Conservation (phyloP, 352 stramenopile genomes). For the Halophytophthora batemanensis region DNA sequence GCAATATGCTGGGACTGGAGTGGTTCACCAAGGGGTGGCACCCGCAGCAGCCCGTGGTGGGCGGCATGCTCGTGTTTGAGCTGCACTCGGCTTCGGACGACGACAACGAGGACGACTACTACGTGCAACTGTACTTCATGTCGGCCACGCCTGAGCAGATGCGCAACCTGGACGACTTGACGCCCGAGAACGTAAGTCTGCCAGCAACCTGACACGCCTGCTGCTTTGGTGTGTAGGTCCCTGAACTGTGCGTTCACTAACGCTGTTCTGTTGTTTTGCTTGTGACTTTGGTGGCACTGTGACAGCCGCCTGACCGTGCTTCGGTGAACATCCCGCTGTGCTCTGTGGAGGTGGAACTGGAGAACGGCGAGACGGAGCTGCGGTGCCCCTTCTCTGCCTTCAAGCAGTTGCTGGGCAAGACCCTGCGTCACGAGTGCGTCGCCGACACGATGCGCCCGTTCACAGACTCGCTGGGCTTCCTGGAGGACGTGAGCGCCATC, state of each 20-base stretch:
- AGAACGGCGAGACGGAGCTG: conserved; percentile 38
- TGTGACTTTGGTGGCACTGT: conserved; percentile 3
- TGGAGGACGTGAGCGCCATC: too few species aligned
- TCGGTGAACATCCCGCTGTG: conserved; percentile 67
- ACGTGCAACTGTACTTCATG: conserved; percentile 72
- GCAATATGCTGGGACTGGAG: conserved; percentile 64
- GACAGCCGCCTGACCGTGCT: conserved; percentile 56
- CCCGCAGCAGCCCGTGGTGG: conserved; percentile 62
- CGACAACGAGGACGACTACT: conserved; percentile 36
- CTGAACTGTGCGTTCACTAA: not conserved
- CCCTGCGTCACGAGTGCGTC: conserved; percentile 67
- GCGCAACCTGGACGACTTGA: conserved; percentile 52
- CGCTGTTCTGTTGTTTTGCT: conserved; percentile 1
- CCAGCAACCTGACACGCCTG: not conserved
- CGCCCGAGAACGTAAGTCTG: conserved; percentile 45
- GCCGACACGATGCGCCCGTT: conserved; percentile 67
- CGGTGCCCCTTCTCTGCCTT: conserved; percentile 65
- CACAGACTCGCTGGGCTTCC: conserved; percentile 51
- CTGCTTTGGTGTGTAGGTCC: too few species aligned
- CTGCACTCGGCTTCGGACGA: conserved; percentile 34
- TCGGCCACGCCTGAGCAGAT: conserved; percentile 70
- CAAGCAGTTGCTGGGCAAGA: conserved; percentile 66
- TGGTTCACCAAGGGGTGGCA: conserved; percentile 75
- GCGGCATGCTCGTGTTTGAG: conserved; percentile 79
- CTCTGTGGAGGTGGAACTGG: conserved; percentile 53